Evolutionary conservation across 2,329 filamentous ascomycete genomes (phyloP).

Genomic region (Neopestalotiopsis rosae): DNA sequence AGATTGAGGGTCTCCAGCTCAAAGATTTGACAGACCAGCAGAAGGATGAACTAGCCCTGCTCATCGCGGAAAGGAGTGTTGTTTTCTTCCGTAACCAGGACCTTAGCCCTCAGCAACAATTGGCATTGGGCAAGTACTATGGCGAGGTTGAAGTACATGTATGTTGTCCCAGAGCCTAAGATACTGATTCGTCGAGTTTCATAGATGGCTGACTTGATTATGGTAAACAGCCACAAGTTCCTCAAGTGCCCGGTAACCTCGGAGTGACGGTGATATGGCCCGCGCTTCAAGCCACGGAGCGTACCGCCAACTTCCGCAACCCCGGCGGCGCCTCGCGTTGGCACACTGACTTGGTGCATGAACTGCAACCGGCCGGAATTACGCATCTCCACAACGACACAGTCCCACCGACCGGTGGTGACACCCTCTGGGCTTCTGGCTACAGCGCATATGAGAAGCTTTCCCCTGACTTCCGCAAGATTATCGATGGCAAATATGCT

Average conservation of each 20-base stretch:
- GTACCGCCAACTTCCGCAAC: slow-evolving; percentile 64
- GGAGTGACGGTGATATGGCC: slow-evolving; percentile 76
- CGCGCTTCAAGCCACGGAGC: slow-evolving; percentile 67
- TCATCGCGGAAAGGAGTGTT: slow-evolving; percentile 68
- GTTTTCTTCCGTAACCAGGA: slow-evolving; percentile 72
- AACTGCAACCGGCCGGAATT: slow-evolving; percentile 72
- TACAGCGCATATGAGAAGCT: slow-evolving; percentile 77
- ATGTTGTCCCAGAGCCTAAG: slow-evolving; percentile 32
- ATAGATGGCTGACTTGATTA: background rate
- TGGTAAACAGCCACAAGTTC: slow-evolving; percentile 65
- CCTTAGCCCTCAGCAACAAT: slow-evolving; percentile 66
- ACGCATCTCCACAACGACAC: slow-evolving; percentile 75
- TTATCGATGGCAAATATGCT: slow-evolving; percentile 70
- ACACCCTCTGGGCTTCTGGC: slow-evolving; percentile 75
- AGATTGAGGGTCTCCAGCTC: slow-evolving; percentile 67
- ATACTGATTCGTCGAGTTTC: background rate
- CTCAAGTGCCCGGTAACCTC: slow-evolving; percentile 70
- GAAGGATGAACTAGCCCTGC: slow-evolving; percentile 64
- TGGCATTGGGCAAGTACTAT: slow-evolving; percentile 65
- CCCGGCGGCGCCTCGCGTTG: slow-evolving; percentile 72
- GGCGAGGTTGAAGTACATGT: slow-evolving; percentile 74
- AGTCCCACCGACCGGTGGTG: slow-evolving; percentile 67
- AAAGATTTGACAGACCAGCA: slow-evolving; percentile 65
- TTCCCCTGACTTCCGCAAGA: slow-evolving; percentile 70
- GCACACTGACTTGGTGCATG: slow-evolving; percentile 76